Evolutionary conservation across 2,329 filamentous ascomycete species (phyloP).

Genomic region (Fusarium sp.): DNA sequence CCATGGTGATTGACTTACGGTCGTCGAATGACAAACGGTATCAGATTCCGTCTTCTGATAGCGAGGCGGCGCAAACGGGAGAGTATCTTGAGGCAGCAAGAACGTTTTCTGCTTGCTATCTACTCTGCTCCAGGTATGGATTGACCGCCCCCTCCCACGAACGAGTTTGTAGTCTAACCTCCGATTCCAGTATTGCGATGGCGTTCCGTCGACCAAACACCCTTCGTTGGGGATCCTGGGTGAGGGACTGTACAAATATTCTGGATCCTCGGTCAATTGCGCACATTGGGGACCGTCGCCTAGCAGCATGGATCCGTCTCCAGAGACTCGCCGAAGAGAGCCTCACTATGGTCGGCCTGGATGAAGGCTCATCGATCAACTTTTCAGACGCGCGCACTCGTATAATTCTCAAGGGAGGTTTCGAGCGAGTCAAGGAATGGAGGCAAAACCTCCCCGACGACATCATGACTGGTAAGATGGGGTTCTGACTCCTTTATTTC

Average conservation of each 20-base stretch:
- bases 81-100: constrained; percentile 8
- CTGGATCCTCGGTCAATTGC: background rate
- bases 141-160: background rate
- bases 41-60: background rate
- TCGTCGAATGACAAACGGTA: constrained; percentile 26
- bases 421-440: constrained; percentile 9
- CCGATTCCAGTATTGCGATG: constrained; percentile 6
- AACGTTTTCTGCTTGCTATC: constrained; percentile 13
- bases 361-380: constrained; percentile 5
- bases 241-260: background rate
- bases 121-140: constrained; percentile 18
- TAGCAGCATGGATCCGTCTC: constrained; percentile 9
- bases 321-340: constrained; percentile 24
- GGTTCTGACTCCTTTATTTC: rapidly evolving
- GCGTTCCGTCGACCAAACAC: constrained; percentile 11
- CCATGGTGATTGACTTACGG: constrained; percentile 27
- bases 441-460: constrained; percentile 1
- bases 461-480: constrained; percentile 9
- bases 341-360: constrained; percentile 6
- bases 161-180: background rate
- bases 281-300: constrained; percentile 2
- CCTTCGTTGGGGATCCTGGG: constrained; percentile 18
- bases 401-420: background rate
- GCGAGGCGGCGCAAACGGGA: background rate
- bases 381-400: constrained; percentile 15